Conservation (phyloP, 1,284 basidiomycete genomes). For the Polyporus tsugae region DNA sequence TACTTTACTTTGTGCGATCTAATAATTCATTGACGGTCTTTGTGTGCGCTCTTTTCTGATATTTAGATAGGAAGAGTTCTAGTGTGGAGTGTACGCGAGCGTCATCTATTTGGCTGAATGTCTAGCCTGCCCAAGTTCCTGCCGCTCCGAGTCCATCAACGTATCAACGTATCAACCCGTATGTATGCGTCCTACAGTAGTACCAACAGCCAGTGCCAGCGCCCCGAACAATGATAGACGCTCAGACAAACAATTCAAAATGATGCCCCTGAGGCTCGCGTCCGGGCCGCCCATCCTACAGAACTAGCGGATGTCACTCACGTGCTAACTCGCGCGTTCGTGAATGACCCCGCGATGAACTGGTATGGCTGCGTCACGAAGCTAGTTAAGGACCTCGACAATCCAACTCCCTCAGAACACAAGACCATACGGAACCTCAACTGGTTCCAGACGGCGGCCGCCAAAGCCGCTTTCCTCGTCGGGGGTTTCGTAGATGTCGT, state of each 20-base stretch:
- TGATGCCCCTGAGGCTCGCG: not conserved
- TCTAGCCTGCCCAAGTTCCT: too few species aligned
- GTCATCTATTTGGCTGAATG: too few species aligned
- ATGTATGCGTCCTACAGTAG: too few species aligned
- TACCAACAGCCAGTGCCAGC: too few species aligned
- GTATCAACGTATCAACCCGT: too few species aligned
- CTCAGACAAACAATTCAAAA: too few species aligned
- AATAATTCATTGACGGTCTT: not conserved
- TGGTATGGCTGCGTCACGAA: constrained; percentile 32
- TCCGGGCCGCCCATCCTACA: not conserved
- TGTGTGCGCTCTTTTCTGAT: constrained; percentile 10
- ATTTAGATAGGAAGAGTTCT: too few species aligned
- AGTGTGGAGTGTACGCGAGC: too few species aligned
- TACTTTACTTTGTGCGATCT: not conserved
- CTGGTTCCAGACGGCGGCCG: constrained; percentile 26
- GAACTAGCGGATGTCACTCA: too few species aligned
- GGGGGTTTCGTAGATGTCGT: constrained; percentile 22
- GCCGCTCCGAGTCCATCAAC: too few species aligned
- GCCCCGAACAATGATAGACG: too few species aligned
- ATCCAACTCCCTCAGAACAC: constrained; percentile 2
- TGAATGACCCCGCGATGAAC: constrained; percentile 26
- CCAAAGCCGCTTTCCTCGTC: constrained; percentile 16
- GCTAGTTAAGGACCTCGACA: constrained; percentile 22
- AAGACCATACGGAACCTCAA: constrained; percentile 18
- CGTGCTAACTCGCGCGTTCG: too few species aligned